These are phyloP conservation scores for Ogataea methanolica DNA, from an alignment of 805 yeast species.

Conservation along the genomic window DNA sequence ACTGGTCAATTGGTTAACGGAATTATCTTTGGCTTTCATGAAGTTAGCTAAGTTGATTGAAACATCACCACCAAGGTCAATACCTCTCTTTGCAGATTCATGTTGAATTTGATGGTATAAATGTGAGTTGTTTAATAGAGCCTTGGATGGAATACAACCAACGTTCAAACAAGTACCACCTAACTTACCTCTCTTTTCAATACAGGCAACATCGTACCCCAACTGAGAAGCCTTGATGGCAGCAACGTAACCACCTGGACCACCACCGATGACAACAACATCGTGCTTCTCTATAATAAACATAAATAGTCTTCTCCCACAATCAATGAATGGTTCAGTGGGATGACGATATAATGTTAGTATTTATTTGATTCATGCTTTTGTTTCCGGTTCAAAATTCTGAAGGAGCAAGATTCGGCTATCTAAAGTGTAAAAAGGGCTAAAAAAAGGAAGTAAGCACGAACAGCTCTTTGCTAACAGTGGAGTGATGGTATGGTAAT, in stretches of 20 bases:
- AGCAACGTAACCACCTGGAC: constrained; percentile 99
- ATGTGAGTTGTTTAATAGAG: constrained; percentile 91
- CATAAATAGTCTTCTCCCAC: no score
- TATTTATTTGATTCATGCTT: not conserved
- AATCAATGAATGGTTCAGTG: not conserved
- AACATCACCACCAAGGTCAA: constrained; percentile 70
- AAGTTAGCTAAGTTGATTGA: constrained; percentile 69
- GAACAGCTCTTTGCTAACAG: no score
- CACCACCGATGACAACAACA: constrained; percentile 95
- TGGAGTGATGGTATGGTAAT: not conserved
- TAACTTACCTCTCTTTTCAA: constrained; percentile 91
- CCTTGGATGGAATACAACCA: constrained; percentile 98
- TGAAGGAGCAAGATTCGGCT: no score
- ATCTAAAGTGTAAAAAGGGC: no score
- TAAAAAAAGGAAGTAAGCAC: no score
- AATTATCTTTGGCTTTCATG: constrained; percentile 88
- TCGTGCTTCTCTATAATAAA: constrained; percentile 55
- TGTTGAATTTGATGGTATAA: constrained; percentile 82
- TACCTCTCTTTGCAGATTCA: constrained; percentile 86
- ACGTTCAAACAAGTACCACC: constrained; percentile 99
- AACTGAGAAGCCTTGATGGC: constrained; percentile 98
- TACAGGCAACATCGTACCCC: constrained; percentile 91
- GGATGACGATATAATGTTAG: constrained; percentile 8
- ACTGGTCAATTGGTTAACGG: constrained; percentile 83
- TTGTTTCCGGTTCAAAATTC: no score